phyloP scores from a whole-genome alignment of 2,329 filamentous ascomycete genomes.

The Pseudogymnoascus sp. region DNA sequence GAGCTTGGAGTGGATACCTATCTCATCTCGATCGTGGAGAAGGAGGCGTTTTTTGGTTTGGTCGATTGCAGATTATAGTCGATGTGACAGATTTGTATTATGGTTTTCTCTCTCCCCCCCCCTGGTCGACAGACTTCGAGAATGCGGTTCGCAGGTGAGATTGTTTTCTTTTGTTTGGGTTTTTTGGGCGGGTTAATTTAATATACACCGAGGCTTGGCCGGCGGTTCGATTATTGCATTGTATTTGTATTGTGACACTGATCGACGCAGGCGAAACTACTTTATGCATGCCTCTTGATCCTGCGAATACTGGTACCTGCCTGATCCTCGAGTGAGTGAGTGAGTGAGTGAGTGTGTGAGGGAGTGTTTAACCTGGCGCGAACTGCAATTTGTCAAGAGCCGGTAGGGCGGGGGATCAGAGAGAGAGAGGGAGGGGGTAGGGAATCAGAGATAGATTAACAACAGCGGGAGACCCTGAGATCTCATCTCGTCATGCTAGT shows the following conservation, averaged over 20 bases:
- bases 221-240: too few species aligned
- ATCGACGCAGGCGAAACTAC: not conserved
- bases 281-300: not conserved
- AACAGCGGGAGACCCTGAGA: not conserved
- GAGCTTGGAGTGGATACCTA: not conserved
- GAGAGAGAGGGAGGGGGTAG: not conserved
- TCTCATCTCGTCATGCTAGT: not conserved
- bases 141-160: not conserved
- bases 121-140: not conserved
- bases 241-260: not conserved
- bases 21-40: not conserved
- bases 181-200: not conserved
- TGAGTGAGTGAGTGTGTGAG: not conserved
- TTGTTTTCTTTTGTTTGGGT: not conserved
- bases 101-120: not conserved
- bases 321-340: too few species aligned
- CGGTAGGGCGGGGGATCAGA: not conserved
- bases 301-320: not conserved
- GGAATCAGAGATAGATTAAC: not conserved
- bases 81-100: not conserved
- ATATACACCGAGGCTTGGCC: not conserved
- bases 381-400: not conserved
- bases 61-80: not conserved
- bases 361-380: not conserved
- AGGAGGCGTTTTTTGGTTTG: too few species aligned